Evolutionary conservation across 805 yeast species (phyloP), one percentile per base, ranked within the genome.

Genomic region (Sugiyamaella chiloensis): DNA sequence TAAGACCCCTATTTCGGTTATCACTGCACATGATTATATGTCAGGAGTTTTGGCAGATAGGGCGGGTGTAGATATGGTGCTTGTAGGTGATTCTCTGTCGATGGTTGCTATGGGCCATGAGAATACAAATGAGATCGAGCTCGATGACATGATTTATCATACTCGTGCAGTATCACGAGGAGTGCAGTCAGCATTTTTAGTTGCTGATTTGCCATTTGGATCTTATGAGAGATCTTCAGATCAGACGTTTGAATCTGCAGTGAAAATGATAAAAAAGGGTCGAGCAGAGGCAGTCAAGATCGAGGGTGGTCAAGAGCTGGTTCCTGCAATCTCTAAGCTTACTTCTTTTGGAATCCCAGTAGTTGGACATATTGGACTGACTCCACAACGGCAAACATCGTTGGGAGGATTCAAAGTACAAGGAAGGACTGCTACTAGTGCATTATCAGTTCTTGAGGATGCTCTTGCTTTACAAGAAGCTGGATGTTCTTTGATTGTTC

Each of bases 201-300:
- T 91, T 3, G 93, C 86, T 0, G 99, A 91, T 63, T 67, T 93
- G 59, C 96, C 98, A 2, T 90, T 85, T 68, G 98, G 98, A 0
- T 69, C 85, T 0, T 90, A 80, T 62, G 98, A 91, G 62, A 58
- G 72, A 1, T 75, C 85, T 2, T 64, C 74, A 0, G 73, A 74
- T 16, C 78, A 83, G 52, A 96, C 96, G 1, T 63, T 85, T 2
- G 73, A 70, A 9, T 72, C 81, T 2, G 73, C 88, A 0, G 61
- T 82, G 1, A 60, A 65, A 37, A 62, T 88, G 59, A 72, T 88
- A 53, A 78, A 73, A 32, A 57, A 60, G 29, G 80, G 80, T 57
- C 57, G 59, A 42, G 87, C 61, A 54, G 86, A 88, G 54, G 91
- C 87, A 0, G 76, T 91, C 48, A 91, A 93, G 62, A 60, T 93